Evolutionary conservation across 352 stramenopile species (phyloP).

Genomic region (Globisporangium solare): DNA sequence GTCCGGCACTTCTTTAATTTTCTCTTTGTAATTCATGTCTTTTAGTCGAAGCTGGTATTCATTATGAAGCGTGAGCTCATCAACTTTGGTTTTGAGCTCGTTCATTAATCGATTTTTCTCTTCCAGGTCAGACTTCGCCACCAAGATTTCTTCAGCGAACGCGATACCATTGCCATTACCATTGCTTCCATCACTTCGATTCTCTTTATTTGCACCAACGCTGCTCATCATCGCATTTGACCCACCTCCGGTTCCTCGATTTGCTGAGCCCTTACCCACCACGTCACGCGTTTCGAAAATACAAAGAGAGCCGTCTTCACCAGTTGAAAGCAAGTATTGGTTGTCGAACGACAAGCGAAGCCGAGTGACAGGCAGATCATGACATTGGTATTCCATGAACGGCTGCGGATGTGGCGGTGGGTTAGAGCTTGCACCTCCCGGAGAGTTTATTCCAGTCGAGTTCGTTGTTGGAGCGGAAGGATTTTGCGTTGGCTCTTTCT

Average conservation of each 20-base stretch:
- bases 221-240: conserved; percentile 28
- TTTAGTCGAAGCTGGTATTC: conserved; percentile 94
- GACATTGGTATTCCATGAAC: conserved; percentile 73
- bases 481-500: conserved; percentile 35
- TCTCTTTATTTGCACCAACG: conserved; percentile 22
- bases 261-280: conserved; percentile 35
- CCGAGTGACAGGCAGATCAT: conserved; percentile 70
- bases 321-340: conserved; percentile 90
- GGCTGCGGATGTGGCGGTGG: conserved; percentile 13
- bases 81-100: conserved; percentile 93
- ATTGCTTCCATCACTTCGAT: conserved; percentile 16
- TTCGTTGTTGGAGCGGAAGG: conserved; percentile 9
- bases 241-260: conserved; percentile 17
- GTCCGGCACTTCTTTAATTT: conserved; percentile 94
- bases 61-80: conserved; percentile 92
- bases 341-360: conserved; percentile 86
- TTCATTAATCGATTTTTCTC: conserved; percentile 91
- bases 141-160: conserved; percentile 91
- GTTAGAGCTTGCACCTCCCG: conserved; percentile 12
- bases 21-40: conserved; percentile 95
- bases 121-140: conserved; percentile 92
- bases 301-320: conserved; percentile 88
- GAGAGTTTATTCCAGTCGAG: conserved; percentile 13
- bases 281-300: conserved; percentile 88
- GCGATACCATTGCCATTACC: conserved; percentile 54